phyloP scores from a whole-genome alignment of 2,329 filamentous ascomycete genomes.

The Ceratocystis lukuohia region DNA sequence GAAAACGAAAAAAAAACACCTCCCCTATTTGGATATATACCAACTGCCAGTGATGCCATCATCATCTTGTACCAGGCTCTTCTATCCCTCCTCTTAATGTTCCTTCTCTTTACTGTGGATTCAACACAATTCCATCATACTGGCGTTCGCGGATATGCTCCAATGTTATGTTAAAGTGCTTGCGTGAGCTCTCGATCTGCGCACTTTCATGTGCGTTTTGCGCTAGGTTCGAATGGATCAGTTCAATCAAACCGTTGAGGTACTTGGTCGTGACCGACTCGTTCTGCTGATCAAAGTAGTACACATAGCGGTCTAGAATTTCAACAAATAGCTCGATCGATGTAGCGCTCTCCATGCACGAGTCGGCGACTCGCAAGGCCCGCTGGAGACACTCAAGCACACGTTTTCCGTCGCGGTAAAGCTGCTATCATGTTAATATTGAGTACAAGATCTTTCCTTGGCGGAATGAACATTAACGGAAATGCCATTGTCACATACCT shows the following conservation, averaged over 20 bases:
- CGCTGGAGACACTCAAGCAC: slow-evolving; percentile 93
- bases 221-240: slow-evolving; percentile 91
- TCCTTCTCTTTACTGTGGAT: slow-evolving; percentile 32
- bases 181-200: slow-evolving; percentile 74
- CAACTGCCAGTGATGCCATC: background rate
- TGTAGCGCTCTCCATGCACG: slow-evolving; percentile 96
- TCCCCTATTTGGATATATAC: slow-evolving; percentile 5
- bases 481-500: slow-evolving; percentile 39
- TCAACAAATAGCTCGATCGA: slow-evolving; percentile 97
- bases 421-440: slow-evolving; percentile 36
- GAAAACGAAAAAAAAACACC: background rate
- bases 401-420: slow-evolving; percentile 94
- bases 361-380: slow-evolving; percentile 87
- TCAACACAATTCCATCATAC: slow-evolving; percentile 79
- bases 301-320: slow-evolving; percentile 95
- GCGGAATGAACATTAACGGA: too few species aligned
- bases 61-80: background rate
- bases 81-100: background rate
- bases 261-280: slow-evolving; percentile 98
- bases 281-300: slow-evolving; percentile 99
- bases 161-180: slow-evolving; percentile 87
- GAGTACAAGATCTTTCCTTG: background rate
- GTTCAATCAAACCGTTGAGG: slow-evolving; percentile 90
- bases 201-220: slow-evolving; percentile 71
- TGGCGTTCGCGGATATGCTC: slow-evolving; percentile 86